Base-by-base conservation (phyloP, 495 filamentous ascomycete genomes). In the Penicillium bovifimosum region DNA sequence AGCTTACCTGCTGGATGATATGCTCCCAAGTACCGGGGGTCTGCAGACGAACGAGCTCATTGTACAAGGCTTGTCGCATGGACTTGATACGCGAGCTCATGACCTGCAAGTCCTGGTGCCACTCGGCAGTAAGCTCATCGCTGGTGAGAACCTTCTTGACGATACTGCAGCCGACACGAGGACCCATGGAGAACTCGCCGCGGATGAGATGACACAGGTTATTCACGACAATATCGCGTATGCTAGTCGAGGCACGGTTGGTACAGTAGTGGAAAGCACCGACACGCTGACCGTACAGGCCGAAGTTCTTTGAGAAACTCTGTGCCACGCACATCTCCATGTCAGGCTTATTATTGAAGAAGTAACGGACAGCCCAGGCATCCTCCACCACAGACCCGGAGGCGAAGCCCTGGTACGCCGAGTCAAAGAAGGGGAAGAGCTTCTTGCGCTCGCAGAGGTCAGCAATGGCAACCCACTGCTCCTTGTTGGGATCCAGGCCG, bases 221-320 rank as follows among this genome's bases (percentile, higher is more conserved):
- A 49, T 69, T 66, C 45, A 72, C 64, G 34, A 74, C 65, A 33
- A 68, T 46, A 28, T 73, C 71, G 31, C 66, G 70, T 31, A 73
- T 55, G 13, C 65, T 42, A 32, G 66, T 59, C 6, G 63, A 54
- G 17, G 47, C 63, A 13, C 65, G 60, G 49, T 60, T 64, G 41
- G 68, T 63, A 26, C 75, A 70, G 50, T 76, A 69, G 63, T 79
- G 77, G 62, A 76, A 74, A 13, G 70, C 72, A 50, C 77, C 76
- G 35, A 74, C 66, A 20, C 76, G 73, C 66, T 80, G 70, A 38
- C 76, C 76, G 56, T 81, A 81, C 29, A 81, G 69, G 36, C 78
- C 78, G 50, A 81, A 75, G 64, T 76, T 81, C 67, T 81, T 81
- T 16, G 78, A 75, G 64, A 80, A 79, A 29, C 73, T 77, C 59